Evolutionary conservation across 768 basidiomycete species (phyloP), one percentile per base, ranked within the genome.

Genomic region (Trametes cubensis): DNA sequence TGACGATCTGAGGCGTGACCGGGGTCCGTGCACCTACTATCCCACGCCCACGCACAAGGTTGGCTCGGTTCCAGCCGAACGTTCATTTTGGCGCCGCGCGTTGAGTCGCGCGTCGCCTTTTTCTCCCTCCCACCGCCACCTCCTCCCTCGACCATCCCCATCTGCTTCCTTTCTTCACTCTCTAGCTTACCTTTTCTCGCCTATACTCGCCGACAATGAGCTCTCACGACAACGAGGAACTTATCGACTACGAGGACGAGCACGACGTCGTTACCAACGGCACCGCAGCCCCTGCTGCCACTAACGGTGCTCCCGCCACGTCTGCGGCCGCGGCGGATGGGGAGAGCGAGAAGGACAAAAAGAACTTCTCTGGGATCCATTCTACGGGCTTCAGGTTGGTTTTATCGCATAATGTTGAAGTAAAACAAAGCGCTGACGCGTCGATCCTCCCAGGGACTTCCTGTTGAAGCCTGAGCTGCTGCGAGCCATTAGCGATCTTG

Each of bases 301-400:
- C 81, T 30, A 83, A 83, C 60, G 84, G 81, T 55, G 80, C 81
- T 62, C 73, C 78, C 60, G 73, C 78, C 46, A 76, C 79, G 41
- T 76, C 77, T 47, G 82, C 79, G 60, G 81, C 83, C 23, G 82
- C 76, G 47, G 85, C 79, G 62, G 87, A 84, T 41, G 76, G 76
- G 47, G 72, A 69, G 45, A 71, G 72, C 47, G 90, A 88, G 69
- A 93, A 91, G 77, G 91, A 92, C 70, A 94, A 94, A 83, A 96
- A 95, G 85, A 97, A 96, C 76, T 98, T 96, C 73, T 96, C 97
- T 63, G 97, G 97, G 30, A 98, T 99, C 71, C 97, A 99, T 81
- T 95, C 95, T n/a, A 99, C 97, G 65, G 97, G 97, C 61, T 99
- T 99, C 80, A 86, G 97, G 95, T 95, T 59, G 59, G 85, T 73